These are phyloP conservation scores for Fusarium solani-melongenae DNA, from an alignment of 2,329 filamentous ascomycete genomes.

Conservation along the genomic window DNA sequence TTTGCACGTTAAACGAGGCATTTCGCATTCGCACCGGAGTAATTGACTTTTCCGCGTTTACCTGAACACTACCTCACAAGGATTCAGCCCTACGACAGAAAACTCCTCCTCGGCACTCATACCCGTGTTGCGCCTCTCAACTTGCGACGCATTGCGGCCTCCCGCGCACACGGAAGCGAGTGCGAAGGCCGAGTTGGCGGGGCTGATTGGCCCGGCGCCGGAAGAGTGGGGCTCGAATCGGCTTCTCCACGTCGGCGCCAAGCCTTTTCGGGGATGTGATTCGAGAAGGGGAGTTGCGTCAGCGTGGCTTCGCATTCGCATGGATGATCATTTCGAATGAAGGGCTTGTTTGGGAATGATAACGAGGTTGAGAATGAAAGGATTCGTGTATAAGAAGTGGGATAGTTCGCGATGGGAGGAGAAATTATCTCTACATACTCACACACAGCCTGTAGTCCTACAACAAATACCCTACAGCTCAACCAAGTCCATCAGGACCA, in stretches of 20 bases:
- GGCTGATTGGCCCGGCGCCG: slow-evolving; percentile 4
- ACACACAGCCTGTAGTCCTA: background rate
- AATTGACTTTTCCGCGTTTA: background rate
- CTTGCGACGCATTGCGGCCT: background rate
- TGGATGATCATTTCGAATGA: slow-evolving; percentile 24
- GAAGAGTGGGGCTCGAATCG: background rate
- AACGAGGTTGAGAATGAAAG: background rate
- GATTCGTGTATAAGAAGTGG: slow-evolving; percentile 14
- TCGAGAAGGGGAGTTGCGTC: slow-evolving; percentile 30
- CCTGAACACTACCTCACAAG: background rate
- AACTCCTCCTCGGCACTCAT: slow-evolving; percentile 6
- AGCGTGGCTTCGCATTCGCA: slow-evolving; percentile 30
- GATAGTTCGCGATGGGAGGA: background rate
- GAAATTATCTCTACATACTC: background rate
- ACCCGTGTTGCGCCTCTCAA: slow-evolving; percentile 15
- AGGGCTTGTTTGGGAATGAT: slow-evolving; percentile 17
- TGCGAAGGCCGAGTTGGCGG: slow-evolving; percentile 1
- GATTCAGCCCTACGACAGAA: background rate
- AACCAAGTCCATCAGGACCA: background rate
- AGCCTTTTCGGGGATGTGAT: slow-evolving; percentile 22
- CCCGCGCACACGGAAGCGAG: slow-evolving; percentile 7
- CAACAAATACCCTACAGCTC: background rate
- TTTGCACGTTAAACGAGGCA: background rate
- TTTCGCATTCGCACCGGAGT: background rate
- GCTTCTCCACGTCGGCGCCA: slow-evolving; percentile 14